Evolutionary conservation across 345 rosid genomes (phyloP).

Genomic region (Populus euphratica): DNA sequence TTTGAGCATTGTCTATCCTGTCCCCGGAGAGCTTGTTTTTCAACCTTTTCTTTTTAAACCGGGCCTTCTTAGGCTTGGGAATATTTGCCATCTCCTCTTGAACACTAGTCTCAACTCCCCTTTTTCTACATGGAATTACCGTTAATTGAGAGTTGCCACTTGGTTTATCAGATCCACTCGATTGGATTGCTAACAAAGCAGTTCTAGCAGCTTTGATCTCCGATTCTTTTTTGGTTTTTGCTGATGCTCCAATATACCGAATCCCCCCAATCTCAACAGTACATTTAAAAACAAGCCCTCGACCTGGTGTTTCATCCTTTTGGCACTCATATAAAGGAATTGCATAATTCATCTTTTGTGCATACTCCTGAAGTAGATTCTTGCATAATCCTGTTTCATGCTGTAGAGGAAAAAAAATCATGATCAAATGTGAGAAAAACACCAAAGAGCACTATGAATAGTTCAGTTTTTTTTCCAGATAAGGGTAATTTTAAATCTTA

Average conservation of each 20-base stretch:
- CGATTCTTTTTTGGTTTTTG: conserved; percentile 74
- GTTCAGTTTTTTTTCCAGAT: background rate
- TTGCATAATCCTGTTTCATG: conserved; percentile 85
- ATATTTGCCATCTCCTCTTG: conserved; percentile 33
- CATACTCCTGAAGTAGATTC: conserved; percentile 88
- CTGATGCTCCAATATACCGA: conserved; percentile 68
- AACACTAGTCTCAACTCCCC: conserved; percentile 38
- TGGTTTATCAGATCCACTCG: conserved; percentile 26
- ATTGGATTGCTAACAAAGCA: conserved; percentile 69
- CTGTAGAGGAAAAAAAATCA: conserved; percentile 34
- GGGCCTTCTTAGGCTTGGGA: conserved; percentile 59
- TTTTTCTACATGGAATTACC: conserved; percentile 70
- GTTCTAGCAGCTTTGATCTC: conserved; percentile 93
- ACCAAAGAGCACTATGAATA: background rate
- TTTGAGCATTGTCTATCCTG: conserved; percentile 15
- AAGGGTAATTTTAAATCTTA: too few relatives aligned
- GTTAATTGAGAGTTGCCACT: conserved; percentile 49
- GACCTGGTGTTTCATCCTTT: conserved; percentile 43
- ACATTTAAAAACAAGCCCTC: conserved; percentile 44
- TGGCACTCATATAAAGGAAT: conserved; percentile 63
- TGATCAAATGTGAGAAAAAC: background rate
- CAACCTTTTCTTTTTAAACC: conserved; percentile 48
- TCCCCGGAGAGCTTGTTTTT: conserved; percentile 24
- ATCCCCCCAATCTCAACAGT: conserved; percentile 82
- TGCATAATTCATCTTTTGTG: conserved; percentile 90